These are phyloP conservation scores for Elsinoe necatrix DNA, from an alignment of 2,329 filamentous ascomycete genomes.

Conservation along the genomic window DNA sequence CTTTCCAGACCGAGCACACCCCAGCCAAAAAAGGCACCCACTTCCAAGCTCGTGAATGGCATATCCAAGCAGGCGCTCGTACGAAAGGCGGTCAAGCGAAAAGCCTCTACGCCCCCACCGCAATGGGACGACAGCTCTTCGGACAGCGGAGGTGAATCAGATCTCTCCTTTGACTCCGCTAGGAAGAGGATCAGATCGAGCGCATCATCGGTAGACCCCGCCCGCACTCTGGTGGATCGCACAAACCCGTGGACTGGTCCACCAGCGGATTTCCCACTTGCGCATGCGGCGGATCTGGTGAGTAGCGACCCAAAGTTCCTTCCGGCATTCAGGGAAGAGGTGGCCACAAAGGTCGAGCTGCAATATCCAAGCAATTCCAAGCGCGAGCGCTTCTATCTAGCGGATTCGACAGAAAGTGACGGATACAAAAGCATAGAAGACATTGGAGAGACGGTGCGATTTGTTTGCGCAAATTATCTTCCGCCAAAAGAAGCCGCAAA, in stretches of 20 bases:
- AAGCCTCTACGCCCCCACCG: conserved; percentile 29
- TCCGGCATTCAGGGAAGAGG: conserved; percentile 39
- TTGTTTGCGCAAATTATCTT: conserved; percentile 65
- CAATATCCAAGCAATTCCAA: conserved; percentile 73
- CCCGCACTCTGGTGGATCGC: conserved; percentile 15
- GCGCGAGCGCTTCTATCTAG: conserved; percentile 65
- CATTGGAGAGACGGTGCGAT: conserved; percentile 50
- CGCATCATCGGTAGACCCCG: conserved; percentile 26
- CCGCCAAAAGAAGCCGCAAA: conserved; percentile 57
- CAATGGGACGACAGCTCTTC: conserved; percentile 25
- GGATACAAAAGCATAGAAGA: conserved; percentile 56
- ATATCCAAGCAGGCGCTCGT: conserved; percentile 3
- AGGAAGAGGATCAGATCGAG: conserved; percentile 31
- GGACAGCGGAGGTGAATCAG: conserved; percentile 25
- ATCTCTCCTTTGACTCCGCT: conserved; percentile 27
- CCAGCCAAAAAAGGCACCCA: neutral
- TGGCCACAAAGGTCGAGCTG: conserved; percentile 46
- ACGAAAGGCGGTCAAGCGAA: conserved; percentile 25
- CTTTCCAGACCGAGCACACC: neutral
- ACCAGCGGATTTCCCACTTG: conserved; percentile 28
- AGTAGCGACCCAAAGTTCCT: conserved; percentile 42
- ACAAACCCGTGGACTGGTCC: conserved; percentile 18
- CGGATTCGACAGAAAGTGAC: conserved; percentile 50
- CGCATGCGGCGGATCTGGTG: conserved; percentile 37
- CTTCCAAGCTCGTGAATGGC: neutral